Base-by-base conservation (phyloP, 2,329 filamentous ascomycete genomes). In the Hortaea werneckii region DNA sequence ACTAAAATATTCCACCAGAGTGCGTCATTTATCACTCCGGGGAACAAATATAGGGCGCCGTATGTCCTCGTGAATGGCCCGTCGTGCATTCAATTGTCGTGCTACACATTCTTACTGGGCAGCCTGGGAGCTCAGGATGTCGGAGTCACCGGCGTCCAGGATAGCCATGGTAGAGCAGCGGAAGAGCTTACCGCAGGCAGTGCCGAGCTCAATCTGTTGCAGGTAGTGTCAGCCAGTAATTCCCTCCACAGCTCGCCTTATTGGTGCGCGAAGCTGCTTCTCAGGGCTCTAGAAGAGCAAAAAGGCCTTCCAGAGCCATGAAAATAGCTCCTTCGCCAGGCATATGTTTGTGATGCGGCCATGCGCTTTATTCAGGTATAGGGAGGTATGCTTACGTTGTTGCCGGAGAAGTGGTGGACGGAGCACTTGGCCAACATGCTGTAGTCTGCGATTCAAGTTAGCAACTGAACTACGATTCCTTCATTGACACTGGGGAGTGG, bases 181-280 rank as follows among this genome's bases (percentile, higher is more conserved):
- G 85, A 94, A 98, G 68, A 98, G 85, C 79, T 96, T 96, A 79
- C 92, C 92, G 77, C 89, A 95, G 62, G 88, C 89, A 67, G 89
- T 96, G 67, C 92, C 92, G 59, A 98, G 80, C 78, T 96, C 92
- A 68, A 96, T 95, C 89, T 96, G 71, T 70, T 66, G 28, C 29
- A 46, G 34, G 82, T 52, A 53, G 52, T 53, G 79, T 79, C 58
- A 69, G 69, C 62, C 55, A 55, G 61, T 66, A 70, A 73, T 82
- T 56, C 87, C 87, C 87, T 94, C 87, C 87, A 85, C 92, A 92
- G 86, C 80, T 50, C 53, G 54, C 50, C 37, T 9, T 9, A 35
- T 49, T 80, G 72, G 87, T 82, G 73, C 76, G 82, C 63, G 51
- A 55, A 50, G 85, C 87, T 88, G 90, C 82, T 89, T 94, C 87